A percentile compares a stretch with the other conserved stretches of the same genome.
Evolutionary conservation across 2,329 filamentous ascomycete genomes (phyloP).

Genomic region (Pseudogymnoascus sp.): DNA sequence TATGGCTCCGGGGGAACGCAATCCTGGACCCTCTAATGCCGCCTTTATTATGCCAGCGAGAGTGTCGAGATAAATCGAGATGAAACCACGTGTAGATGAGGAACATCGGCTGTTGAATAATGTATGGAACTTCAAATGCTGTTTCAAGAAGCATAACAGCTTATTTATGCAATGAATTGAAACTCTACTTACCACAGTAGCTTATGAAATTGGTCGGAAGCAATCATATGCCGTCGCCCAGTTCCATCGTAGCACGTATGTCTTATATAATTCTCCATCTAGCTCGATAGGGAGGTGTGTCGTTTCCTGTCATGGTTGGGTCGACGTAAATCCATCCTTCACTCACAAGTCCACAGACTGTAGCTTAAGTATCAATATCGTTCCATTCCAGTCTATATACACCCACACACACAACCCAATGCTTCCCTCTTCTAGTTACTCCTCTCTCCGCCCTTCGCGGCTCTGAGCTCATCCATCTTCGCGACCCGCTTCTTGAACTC

Average conservation of each 20-base stretch:
- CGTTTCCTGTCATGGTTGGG: not conserved
- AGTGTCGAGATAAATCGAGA: not conserved
- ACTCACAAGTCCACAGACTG: not conserved
- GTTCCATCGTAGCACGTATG: not conserved
- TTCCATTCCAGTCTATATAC: slow-evolving; percentile 17
- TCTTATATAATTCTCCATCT: not conserved
- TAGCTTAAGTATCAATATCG: not conserved
- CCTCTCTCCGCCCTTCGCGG: slow-evolving; percentile 71
- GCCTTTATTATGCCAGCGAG: not conserved
- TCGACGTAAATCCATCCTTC: not conserved
- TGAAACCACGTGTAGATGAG: not conserved
- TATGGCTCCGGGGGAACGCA: not conserved
- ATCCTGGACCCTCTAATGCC: not conserved
- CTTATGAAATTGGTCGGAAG: not conserved
- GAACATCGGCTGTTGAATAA: not conserved
- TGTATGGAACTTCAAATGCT: not conserved
- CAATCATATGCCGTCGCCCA: not conserved
- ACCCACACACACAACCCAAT: slow-evolving; percentile 10
- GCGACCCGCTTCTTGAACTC: slow-evolving; percentile 98
- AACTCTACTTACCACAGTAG: not conserved
- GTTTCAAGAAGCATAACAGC: not conserved
- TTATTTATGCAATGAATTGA: not conserved
- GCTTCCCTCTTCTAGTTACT: slow-evolving; percentile 56
- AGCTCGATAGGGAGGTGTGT: not conserved
- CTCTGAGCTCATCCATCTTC: slow-evolving; percentile 96